Base-by-base conservation (phyloP, 2,329 filamentous ascomycete genomes). In the Aspergillus nomiae region DNA sequence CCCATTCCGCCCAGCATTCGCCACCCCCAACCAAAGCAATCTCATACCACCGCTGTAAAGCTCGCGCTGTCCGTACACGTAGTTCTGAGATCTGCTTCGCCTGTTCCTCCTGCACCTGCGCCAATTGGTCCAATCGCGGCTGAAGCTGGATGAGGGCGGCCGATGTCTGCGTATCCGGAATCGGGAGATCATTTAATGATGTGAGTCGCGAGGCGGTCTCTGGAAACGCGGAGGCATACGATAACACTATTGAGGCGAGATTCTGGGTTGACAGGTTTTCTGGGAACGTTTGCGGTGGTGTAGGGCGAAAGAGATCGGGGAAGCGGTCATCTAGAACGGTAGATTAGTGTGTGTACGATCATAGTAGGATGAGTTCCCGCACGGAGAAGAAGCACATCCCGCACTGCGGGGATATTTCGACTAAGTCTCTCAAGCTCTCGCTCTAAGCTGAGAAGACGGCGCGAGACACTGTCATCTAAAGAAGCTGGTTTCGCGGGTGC, bases 11-110 rank as follows among this genome's bases (percentile, higher is more conserved):
- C 80, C 92, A 89, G 62, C 86, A 85, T 68, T 88, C 86, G 0
- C 89, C 89, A 68, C 87, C 87, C 12, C 85, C 84, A 55, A 96
- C 80, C 50, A 95, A 83, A 4, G 88, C 87, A 28, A 86, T 81
- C 74, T 93, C 89, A 77, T 94, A 93, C 90, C 92, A 96, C 41
- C 82, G 78, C 67, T 89, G 85, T 63, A 92, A 78, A 28, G 86
- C 80, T 65, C 76, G 75, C 30, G 80, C 81, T 59, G 79, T 81
- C 14, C 79, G 75, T 11, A 77, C 70, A 38, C 80, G 72, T 58
- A 84, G 63, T 58, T 79, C 78, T 8, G 76, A 77, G 14, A 83
- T 73, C 38, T 78, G 72, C 14, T 62, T 66, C 19, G 76, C 76
- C 65, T 83, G 78, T 24, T 74, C 69, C 5, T 75, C 71, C 70